Conservation (phyloP, 768 basidiomycete species). For the Arthromyces matolae region DNA sequence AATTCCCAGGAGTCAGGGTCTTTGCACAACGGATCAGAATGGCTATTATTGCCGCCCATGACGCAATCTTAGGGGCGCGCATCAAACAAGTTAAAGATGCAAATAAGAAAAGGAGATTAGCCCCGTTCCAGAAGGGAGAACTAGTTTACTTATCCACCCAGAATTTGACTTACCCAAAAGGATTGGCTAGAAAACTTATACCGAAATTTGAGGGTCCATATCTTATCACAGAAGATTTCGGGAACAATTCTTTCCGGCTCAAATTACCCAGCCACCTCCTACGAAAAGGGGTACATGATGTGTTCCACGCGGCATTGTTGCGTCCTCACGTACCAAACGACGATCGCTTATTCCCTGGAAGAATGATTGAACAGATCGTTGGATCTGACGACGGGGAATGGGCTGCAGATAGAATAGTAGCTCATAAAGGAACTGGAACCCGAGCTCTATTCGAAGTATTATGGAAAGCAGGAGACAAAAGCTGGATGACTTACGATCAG, state of each 20-base stretch:
- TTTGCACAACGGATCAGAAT: conserved; percentile 21
- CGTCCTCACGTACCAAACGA: neutral
- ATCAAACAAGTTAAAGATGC: conserved; percentile 20
- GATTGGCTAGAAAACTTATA: neutral
- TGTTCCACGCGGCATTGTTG: neutral
- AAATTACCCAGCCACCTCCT: neutral
- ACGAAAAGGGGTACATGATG: neutral
- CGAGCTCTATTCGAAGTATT: neutral
- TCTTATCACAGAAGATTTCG: neutral
- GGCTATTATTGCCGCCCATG: conserved; percentile 25
- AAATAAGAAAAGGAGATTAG: conserved; percentile 10
- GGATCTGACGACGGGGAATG: neutral
- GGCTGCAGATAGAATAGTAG: neutral
- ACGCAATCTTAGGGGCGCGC: conserved; percentile 24
- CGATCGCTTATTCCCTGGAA: neutral
- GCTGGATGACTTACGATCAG: neutral
- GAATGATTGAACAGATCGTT: neutral
- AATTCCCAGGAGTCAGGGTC: conserved; percentile 20
- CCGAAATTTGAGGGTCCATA: neutral
- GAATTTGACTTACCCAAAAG: conserved; percentile 2
- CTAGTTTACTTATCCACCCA: conserved; percentile 1
- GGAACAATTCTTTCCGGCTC: neutral
- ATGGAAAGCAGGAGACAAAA: neutral
- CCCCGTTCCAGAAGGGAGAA: neutral
- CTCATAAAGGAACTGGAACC: neutral